A percentile compares a stretch with the other conserved stretches of the same genome.
Evolutionary conservation across 139 green algal genomes (phyloP).

Genomic region (Coelastrella sp.): DNA sequence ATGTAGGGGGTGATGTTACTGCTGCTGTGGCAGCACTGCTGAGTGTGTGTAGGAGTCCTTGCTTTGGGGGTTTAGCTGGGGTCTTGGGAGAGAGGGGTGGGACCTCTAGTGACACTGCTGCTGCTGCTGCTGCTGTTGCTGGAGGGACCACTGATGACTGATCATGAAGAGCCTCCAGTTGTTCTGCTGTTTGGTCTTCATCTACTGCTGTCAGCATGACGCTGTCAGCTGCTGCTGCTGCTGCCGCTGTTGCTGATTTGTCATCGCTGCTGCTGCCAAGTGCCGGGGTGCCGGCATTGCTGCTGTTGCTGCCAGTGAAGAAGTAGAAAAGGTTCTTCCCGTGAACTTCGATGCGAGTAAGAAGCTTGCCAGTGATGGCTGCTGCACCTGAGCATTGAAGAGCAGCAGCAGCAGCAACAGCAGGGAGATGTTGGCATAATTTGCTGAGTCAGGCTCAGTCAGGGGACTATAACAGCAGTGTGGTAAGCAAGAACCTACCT

Average conservation of each 20-base stretch:
- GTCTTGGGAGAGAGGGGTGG: background rate
- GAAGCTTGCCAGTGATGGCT: slow-evolving; percentile 65
- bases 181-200: slow-evolving; percentile 9
- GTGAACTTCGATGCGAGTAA: slow-evolving; percentile 75
- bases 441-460: too few species aligned
- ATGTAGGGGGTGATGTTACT: too few species aligned
- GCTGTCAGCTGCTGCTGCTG: background rate
- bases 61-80: background rate
- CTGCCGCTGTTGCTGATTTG: slow-evolving; percentile 15
- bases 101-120: slow-evolving; percentile 20
- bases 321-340: slow-evolving; percentile 92
- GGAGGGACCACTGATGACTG: background rate
- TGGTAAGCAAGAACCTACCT: too few species aligned
- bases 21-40: background rate
- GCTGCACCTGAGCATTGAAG: slow-evolving; percentile 68
- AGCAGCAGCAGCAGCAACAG: slow-evolving; percentile 26
- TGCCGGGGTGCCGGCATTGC: too few species aligned
- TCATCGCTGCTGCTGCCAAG: background rate
- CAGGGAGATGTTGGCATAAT: too few species aligned
- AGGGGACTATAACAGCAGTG: too few species aligned
- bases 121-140: slow-evolving; percentile 11
- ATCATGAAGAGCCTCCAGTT: background rate
- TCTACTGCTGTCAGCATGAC: background rate
- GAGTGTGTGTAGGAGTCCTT: too few species aligned
- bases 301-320: slow-evolving; percentile 60